A percentile compares a stretch with the other conserved stretches of the same genome.
Evolutionary conservation across 2,329 filamentous ascomycete genomes (phyloP).

Genomic region (Paraconiothyrium sp.): DNA sequence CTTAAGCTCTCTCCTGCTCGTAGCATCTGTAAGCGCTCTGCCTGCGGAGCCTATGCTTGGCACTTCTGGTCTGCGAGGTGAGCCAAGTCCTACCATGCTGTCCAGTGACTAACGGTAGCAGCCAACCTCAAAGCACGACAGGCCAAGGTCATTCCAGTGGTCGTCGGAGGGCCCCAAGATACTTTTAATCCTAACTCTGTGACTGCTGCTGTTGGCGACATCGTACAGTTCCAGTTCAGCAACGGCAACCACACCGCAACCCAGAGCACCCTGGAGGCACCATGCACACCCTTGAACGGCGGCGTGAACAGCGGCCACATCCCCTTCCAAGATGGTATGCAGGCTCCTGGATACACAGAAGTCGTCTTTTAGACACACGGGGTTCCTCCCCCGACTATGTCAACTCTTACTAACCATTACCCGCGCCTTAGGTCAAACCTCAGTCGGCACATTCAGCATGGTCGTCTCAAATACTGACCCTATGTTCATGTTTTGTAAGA

Average conservation of each 20-base stretch:
- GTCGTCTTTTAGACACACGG: no score
- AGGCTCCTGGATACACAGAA: no score
- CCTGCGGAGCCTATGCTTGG: slow-evolving; percentile 28
- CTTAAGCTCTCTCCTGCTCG: slow-evolving; percentile 23
- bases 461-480: slow-evolving; percentile 38
- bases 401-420: no score
- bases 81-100: neutral
- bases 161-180: slow-evolving; percentile 43
- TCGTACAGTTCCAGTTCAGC: slow-evolving; percentile 43
- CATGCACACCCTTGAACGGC: slow-evolving; percentile 39
- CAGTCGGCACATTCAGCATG: slow-evolving; percentile 46
- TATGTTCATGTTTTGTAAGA: slow-evolving; percentile 45
- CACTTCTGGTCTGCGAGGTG: slow-evolving; percentile 12
- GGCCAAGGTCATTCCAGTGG: slow-evolving; percentile 38
- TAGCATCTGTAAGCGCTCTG: slow-evolving; percentile 25
- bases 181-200: slow-evolving; percentile 40
- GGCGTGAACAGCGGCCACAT: slow-evolving; percentile 44
- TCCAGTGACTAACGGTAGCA: slow-evolving; percentile 12
- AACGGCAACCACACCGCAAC: slow-evolving; percentile 47
- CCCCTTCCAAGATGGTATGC: slow-evolving; percentile 33
- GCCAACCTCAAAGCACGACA: slow-evolving; percentile 34
- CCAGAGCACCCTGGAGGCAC: slow-evolving; percentile 34
- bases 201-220: slow-evolving; percentile 36
- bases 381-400: no score
- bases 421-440: slow-evolving; percentile 25